phyloP scores from a whole-genome alignment of 192 early-diverging fungal genomes.

The Backusella sp. region DNA sequence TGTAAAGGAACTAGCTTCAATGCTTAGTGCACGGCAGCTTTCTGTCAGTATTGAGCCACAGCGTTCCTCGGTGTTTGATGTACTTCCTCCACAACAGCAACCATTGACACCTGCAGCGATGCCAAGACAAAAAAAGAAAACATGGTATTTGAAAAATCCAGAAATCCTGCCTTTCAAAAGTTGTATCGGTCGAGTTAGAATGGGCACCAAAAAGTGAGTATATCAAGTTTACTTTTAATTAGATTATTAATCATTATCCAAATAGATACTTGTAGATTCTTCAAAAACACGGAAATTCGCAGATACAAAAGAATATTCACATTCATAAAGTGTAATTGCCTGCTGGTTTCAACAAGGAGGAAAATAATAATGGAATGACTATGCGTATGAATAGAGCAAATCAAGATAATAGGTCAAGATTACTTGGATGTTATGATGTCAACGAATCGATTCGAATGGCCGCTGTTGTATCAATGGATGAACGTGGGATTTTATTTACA shows the following conservation, averaged over 20 bases:
- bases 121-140: no score
- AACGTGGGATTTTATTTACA: no score
- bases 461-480: neutral
- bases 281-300: neutral
- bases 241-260: neutral
- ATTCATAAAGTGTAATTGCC: neutral
- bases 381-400: neutral
- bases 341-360: slow-evolving; percentile 31
- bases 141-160: neutral
- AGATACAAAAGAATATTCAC: slow-evolving; percentile 17
- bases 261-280: neutral
- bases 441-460: no score
- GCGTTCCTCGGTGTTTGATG: no score
- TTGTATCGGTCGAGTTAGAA: neutral
- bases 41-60: no score
- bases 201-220: neutral
- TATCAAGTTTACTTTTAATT: neutral
- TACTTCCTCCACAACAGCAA: no score
- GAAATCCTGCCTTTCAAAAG: neutral
- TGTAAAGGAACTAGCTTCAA: no score
- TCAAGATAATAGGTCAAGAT: slow-evolving; percentile 39
- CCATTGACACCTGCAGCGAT: no score
- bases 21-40: no score
- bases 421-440: no score
- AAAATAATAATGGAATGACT: slow-evolving; percentile 14